These are phyloP conservation scores for Sphagnum contortum DNA, from an alignment of 225 moss, liverwort and hornwort species.

Conservation along the genomic window DNA sequence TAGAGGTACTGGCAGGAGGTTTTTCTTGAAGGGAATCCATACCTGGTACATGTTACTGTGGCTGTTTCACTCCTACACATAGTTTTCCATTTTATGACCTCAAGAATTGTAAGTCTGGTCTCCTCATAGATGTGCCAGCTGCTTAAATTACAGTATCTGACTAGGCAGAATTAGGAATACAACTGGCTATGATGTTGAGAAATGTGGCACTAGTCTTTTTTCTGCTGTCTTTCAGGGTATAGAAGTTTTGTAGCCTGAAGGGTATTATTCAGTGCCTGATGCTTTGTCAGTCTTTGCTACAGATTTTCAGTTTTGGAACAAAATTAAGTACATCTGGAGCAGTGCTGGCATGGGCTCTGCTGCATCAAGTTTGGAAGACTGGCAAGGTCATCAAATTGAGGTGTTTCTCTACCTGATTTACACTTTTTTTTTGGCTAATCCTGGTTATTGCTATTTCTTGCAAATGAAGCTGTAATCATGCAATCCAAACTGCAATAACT, in stretches of 20 bases:
- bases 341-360: conserved; percentile 83
- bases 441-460: too few species aligned
- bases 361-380: conserved; percentile 97
- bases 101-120: conserved; percentile 52
- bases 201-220: too few species aligned
- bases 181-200: too few species aligned
- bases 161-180: too few species aligned
- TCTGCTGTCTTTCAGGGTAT: too few species aligned
- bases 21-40: conserved; percentile 86
- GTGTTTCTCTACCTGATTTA: conserved; percentile 6
- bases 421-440: too few species aligned
- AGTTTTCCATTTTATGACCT: conserved; percentile 88
- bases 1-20: conserved; percentile 48
- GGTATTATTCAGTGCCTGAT: too few species aligned
- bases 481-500: too few species aligned
- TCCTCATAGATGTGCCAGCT: too few species aligned
- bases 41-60: conserved; percentile 76
- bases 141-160: too few species aligned
- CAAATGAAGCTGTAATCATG: too few species aligned
- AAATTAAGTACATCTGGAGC: conserved; percentile 98
- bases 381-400: conserved; percentile 95
- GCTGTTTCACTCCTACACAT: conserved; percentile 78
- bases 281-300: conserved; percentile 4
- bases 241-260: too few species aligned
- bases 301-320: conserved; percentile 99